A percentile compares a stretch with the other conserved stretches of the same genome.
Evolutionary conservation across 2,329 filamentous ascomycete genomes (phyloP).

Genomic region (Colletotrichum limetticola): DNA sequence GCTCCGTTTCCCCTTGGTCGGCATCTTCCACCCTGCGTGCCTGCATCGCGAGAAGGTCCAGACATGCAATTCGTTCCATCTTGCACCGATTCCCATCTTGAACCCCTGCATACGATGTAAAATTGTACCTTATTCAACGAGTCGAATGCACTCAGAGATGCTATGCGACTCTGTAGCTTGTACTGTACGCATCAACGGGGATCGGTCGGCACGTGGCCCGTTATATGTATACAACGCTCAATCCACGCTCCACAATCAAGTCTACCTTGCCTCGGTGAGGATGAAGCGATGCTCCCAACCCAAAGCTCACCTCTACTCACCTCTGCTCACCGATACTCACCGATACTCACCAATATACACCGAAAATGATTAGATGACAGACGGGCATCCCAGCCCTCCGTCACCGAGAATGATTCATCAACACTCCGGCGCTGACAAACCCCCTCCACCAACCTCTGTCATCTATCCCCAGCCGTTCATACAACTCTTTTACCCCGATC

Average conservation of each 20-base stretch:
- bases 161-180: neutral
- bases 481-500: neutral
- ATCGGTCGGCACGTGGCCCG: neutral
- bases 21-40: constrained; percentile 22
- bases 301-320: too few relatives aligned
- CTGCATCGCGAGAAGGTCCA: neutral
- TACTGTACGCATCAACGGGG: neutral
- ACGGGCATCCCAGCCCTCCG: neutral
- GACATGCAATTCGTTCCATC: neutral
- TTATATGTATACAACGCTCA: neutral
- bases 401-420: neutral
- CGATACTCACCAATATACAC: neutral
- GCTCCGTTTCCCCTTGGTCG: constrained; percentile 27
- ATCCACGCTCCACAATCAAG: neutral
- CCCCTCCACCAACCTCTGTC: neutral
- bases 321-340: neutral
- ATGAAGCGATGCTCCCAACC: neutral
- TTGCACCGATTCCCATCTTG: neutral
- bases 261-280: neutral
- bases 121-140: neutral
- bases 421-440: neutral
- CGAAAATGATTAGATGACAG: neutral
- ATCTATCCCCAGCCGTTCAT: neutral
- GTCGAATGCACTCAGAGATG: neutral
- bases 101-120: neutral